These are phyloP conservation scores for Excoecaria agallocha DNA, from an alignment of 345 rosid species.

Conservation along the genomic window DNA sequence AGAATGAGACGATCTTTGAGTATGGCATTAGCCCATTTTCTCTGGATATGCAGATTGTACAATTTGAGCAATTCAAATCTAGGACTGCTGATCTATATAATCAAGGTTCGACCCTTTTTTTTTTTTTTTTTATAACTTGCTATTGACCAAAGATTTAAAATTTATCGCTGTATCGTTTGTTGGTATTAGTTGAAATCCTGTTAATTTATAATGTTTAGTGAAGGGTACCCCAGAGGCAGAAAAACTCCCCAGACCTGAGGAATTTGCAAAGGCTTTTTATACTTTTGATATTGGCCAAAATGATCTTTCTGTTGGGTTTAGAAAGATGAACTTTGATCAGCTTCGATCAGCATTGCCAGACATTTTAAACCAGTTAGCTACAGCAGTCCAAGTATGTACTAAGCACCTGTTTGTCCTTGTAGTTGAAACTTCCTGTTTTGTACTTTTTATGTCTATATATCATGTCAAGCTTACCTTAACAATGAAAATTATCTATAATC, in stretches of 20 bases:
- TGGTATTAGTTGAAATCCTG: not conserved
- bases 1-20: constrained; percentile 77
- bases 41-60: constrained; percentile 84
- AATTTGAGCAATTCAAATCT: constrained; percentile 66
- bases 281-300: constrained; percentile 95
- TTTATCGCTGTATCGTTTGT: too few species aligned
- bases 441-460: not conserved
- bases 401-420: not conserved
- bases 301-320: constrained; percentile 82
- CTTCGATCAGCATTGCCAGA: constrained; percentile 68
- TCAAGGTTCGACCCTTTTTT: constrained; percentile 39
- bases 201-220: constrained; percentile 30
- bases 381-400: constrained; percentile 73
- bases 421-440: not conserved
- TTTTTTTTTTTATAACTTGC: not conserved
- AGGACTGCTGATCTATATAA: constrained; percentile 51
- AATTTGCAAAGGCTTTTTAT: constrained; percentile 75
- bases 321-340: constrained; percentile 66
- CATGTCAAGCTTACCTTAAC: too few species aligned
- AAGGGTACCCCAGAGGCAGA: constrained; percentile 44
- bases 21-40: constrained; percentile 87
- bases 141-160: not conserved
- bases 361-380: constrained; percentile 64
- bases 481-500: not conserved
- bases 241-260: constrained; percentile 69